phyloP scores from a whole-genome alignment of 208 protist genomes.

The Leishmania major region DNA sequence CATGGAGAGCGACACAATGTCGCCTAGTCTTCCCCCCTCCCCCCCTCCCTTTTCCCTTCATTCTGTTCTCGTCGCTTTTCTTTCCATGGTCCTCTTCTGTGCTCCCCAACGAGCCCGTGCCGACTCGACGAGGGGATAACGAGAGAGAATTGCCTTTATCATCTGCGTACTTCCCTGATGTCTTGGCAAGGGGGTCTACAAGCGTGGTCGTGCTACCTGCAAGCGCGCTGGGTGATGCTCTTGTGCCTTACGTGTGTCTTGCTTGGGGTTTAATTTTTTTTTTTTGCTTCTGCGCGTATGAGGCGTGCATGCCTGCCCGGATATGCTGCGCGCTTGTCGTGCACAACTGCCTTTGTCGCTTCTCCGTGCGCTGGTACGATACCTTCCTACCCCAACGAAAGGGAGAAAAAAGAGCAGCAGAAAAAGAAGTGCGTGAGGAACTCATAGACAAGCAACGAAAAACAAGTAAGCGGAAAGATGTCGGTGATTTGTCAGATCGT shows the following conservation, averaged over 20 bases:
- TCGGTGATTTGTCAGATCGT: not conserved
- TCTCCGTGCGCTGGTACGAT: not conserved
- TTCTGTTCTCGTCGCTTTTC: not conserved
- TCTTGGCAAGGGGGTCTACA: not conserved
- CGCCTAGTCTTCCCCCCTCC: not conserved
- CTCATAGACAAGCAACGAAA: not conserved
- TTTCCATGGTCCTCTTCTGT: not conserved
- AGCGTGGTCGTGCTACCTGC: not conserved
- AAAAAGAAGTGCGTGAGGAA: not conserved
- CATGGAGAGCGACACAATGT: not conserved
- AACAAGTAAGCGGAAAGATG: not conserved
- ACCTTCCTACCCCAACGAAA: not conserved
- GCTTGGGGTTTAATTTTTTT: not conserved
- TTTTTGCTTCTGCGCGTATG: too few species aligned
- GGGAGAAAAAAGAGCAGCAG: too few species aligned
- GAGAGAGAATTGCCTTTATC: not conserved
- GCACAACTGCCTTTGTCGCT: not conserved
- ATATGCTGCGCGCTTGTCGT: not conserved
- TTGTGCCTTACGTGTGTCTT: not conserved
- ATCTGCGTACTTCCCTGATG: not conserved
- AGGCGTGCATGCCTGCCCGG: not conserved
- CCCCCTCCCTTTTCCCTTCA: not conserved
- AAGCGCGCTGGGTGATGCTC: not conserved
- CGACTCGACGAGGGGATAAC: not conserved
- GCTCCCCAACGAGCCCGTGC: not conserved